Percentiles rank a stretch among this genome's conserved stretches.
These are phyloP conservation scores for Physcomitrium patens DNA, from an alignment of 225 moss, liverwort and hornwort species.

Conservation along the genomic window DNA sequence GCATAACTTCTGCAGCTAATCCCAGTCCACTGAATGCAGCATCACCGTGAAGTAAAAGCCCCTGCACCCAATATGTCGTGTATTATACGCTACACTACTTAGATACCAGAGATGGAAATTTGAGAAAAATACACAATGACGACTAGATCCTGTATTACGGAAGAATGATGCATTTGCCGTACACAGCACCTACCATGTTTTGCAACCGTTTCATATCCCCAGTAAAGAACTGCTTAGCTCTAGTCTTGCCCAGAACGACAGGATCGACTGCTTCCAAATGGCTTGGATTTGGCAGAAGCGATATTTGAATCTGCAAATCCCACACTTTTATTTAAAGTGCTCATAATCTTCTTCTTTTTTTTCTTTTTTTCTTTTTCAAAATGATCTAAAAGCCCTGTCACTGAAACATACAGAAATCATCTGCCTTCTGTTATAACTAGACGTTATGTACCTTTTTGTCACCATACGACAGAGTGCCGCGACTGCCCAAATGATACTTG, in stretches of 20 bases:
- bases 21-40: constrained; percentile 73
- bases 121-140: constrained; percentile 2
- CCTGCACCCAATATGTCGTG: constrained; percentile 41
- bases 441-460: constrained; percentile 46
- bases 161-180: neutral
- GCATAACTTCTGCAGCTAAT: constrained; percentile 68
- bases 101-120: constrained; percentile 12
- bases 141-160: constrained; percentile 7
- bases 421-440: constrained; percentile 7
- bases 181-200: constrained; percentile 47
- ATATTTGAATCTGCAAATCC: constrained; percentile 52
- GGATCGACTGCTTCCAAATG: constrained; percentile 75
- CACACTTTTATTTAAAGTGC: neutral
- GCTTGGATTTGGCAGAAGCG: constrained; percentile 63
- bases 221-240: constrained; percentile 65
- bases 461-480: constrained; percentile 47
- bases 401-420: constrained; percentile 14
- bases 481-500: constrained; percentile 67
- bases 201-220: constrained; percentile 50
- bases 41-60: constrained; percentile 65
- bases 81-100: constrained; percentile 4
- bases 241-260: constrained; percentile 69
- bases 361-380: constrained; percentile 4
- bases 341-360: neutral
- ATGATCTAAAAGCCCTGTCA: neutral